Conservation (phyloP, 139 green algal species). For the Coelastrella sp. region DNA sequence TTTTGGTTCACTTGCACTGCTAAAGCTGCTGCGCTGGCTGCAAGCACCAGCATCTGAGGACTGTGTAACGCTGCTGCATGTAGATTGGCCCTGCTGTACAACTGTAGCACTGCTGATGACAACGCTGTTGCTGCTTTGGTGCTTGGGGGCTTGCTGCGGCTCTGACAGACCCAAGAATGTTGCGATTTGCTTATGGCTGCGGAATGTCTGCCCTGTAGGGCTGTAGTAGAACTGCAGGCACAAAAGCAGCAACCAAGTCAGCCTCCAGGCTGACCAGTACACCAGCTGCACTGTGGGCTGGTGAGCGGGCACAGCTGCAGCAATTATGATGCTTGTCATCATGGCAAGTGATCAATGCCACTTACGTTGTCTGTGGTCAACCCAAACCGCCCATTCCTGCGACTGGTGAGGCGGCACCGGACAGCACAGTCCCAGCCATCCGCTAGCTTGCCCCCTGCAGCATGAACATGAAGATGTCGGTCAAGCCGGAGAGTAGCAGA, state of each 20-base stretch:
- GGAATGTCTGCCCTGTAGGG: constrained; percentile 32
- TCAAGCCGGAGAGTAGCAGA: background rate
- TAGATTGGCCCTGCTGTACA: background rate
- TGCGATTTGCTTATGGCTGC: constrained; percentile 39
- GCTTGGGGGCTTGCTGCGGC: background rate
- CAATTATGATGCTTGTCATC: too few relatives aligned
- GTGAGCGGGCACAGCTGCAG: too few relatives aligned
- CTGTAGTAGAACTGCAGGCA: constrained; percentile 49
- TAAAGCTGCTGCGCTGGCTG: too few relatives aligned
- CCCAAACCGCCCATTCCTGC: constrained; percentile 19
- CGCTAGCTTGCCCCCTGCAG: constrained; percentile 16
- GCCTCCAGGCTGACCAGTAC: too few relatives aligned
- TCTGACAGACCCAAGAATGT: constrained; percentile 21
- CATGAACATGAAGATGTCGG: background rate
- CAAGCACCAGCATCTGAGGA: too few relatives aligned
- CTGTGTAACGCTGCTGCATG: too few relatives aligned
- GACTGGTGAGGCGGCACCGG: constrained; percentile 28
- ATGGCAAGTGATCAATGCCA: too few relatives aligned
- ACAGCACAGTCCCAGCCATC: constrained; percentile 40
- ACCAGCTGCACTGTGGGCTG: constrained; percentile 9
- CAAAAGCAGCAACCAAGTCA: background rate
- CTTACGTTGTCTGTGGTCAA: constrained; percentile 51
- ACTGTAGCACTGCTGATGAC: background rate
- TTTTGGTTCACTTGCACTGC: background rate
- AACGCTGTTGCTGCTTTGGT: background rate